A percentile compares a stretch with the other conserved stretches of the same genome.
phyloP scores from a whole-genome alignment of 1,139 yeast genomes.

The Taiozyma sp. region DNA sequence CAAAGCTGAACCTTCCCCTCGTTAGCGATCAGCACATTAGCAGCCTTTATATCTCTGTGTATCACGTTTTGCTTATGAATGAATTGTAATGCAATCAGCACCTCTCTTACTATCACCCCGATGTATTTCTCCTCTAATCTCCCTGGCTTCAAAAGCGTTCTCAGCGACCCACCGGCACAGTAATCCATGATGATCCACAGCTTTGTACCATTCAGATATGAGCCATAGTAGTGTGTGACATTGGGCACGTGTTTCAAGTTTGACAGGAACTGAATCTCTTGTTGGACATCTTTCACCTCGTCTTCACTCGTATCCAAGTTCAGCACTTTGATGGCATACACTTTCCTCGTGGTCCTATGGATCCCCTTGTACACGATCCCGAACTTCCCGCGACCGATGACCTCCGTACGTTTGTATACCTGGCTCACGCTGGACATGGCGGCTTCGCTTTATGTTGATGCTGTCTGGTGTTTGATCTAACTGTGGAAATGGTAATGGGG shows the following conservation, averaged over 20 bases:
- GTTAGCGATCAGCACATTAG: conserved; percentile 82
- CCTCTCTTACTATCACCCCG: conserved; percentile 76
- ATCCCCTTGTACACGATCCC: conserved; percentile 92
- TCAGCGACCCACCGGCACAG: conserved; percentile 93
- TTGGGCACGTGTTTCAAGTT: conserved; percentile 83
- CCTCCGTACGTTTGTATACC: conserved; percentile 73
- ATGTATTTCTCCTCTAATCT: conserved; percentile 79
- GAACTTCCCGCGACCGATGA: conserved; percentile 93
- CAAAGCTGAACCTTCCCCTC: conserved; percentile 90
- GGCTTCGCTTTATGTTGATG: not conserved
- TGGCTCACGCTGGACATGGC: conserved; percentile 27
- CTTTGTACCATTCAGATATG: conserved; percentile 78
- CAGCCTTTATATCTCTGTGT: conserved; percentile 95
- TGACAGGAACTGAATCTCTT: conserved; percentile 81
- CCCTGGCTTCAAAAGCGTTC: conserved; percentile 86
- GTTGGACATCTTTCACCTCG: conserved; percentile 92
- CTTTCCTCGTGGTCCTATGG: conserved; percentile 44
- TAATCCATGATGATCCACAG: conserved; percentile 98
- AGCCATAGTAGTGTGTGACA: conserved; percentile 89
- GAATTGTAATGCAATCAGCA: conserved; percentile 67
- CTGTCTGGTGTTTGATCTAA: not conserved
- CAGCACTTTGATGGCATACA: conserved; percentile 89
- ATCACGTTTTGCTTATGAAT: conserved; percentile 90
- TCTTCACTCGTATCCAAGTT: conserved; percentile 91
- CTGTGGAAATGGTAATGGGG: not conserved